Conservation (phyloP, 192 early-diverging fungal genomes). For the Backusella macrospora region DNA sequence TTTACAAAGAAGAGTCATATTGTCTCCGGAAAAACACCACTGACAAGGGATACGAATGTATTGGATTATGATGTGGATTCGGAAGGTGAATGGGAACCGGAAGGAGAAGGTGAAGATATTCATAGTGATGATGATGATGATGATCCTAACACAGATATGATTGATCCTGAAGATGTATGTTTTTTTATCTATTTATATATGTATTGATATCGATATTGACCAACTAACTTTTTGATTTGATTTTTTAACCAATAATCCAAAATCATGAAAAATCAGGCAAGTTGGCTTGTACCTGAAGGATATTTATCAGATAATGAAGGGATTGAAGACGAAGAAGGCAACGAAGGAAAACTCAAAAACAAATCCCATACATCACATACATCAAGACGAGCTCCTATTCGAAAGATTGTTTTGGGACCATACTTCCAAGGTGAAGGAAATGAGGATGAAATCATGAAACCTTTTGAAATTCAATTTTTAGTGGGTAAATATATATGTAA, state of each 20-base stretch:
- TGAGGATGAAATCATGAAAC: conserved; percentile 19
- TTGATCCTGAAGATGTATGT: conserved; percentile 40
- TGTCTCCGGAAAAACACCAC: conserved; percentile 62
- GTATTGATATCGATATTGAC: too few species aligned
- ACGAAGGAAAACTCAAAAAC: conserved; percentile 10
- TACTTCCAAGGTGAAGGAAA: conserved; percentile 19
- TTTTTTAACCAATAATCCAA: background rate
- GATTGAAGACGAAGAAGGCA: conserved; percentile 29
- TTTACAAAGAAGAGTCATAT: conserved; percentile 66
- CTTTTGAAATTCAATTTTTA: conserved; percentile 19
- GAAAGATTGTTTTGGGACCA: conserved; percentile 28
- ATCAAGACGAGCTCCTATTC: background rate
- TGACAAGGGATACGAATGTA: conserved; percentile 58
- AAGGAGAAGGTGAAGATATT: conserved; percentile 88
- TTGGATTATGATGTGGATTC: conserved; percentile 89
- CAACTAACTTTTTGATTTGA: too few species aligned
- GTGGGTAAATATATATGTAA: conserved; percentile 3
- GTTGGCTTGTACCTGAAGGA: conserved; percentile 84
- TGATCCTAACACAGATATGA: conserved; percentile 31
- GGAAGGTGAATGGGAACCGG: conserved; percentile 89
- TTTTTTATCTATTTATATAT: background rate
- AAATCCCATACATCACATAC: background rate
- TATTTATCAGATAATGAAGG: conserved; percentile 85
- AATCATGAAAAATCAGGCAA: conserved; percentile 48
- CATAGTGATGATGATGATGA: conserved; percentile 79